Evolutionary conservation across 2,329 filamentous ascomycete genomes (phyloP).

Genomic region (Ophiostoma sp.): DNA sequence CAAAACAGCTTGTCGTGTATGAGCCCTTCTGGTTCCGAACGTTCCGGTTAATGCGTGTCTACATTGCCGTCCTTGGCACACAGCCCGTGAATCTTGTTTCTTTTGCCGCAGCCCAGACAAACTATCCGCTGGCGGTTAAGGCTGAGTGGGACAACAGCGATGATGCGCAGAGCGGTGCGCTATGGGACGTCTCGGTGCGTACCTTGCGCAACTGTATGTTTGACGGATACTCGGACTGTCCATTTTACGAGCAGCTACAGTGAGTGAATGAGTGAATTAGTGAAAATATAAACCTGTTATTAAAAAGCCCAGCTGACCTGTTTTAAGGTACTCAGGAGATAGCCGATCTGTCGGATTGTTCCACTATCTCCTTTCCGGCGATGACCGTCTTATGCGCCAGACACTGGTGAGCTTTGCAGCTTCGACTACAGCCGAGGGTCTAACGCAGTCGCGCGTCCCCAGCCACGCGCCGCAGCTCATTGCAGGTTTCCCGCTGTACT

Average conservation of each 20-base stretch:
- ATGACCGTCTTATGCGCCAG: conserved; percentile 38
- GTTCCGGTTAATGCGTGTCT: conserved; percentile 39
- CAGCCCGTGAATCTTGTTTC: conserved; percentile 33
- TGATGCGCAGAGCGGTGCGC: conserved; percentile 23
- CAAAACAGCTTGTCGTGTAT: conserved; percentile 29
- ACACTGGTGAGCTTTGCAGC: conserved; percentile 36
- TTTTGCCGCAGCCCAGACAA: conserved; percentile 37
- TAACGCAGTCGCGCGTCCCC: conserved; percentile 40
- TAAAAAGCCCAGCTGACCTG: too few relatives aligned
- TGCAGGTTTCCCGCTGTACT: too few relatives aligned
- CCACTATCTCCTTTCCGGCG: conserved; percentile 37
- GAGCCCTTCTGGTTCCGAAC: conserved; percentile 46
- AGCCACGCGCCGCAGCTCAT: conserved; percentile 41
- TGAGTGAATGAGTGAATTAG: too few relatives aligned
- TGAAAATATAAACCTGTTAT: too few relatives aligned
- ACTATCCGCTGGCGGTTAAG: conserved; percentile 41
- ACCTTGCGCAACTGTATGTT: conserved; percentile 41
- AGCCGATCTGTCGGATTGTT: conserved; percentile 35
- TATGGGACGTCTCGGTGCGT: conserved; percentile 36
- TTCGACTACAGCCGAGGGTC: conserved; percentile 33
- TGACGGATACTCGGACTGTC: conserved; percentile 39
- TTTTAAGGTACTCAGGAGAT: conserved; percentile 32
- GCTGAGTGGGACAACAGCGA: conserved; percentile 29
- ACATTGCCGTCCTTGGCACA: conserved; percentile 34
- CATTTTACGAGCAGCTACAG: conserved; percentile 41